Conservation (phyloP, 495 filamentous ascomycete species). For the Penicillium psychrofluorescens region DNA sequence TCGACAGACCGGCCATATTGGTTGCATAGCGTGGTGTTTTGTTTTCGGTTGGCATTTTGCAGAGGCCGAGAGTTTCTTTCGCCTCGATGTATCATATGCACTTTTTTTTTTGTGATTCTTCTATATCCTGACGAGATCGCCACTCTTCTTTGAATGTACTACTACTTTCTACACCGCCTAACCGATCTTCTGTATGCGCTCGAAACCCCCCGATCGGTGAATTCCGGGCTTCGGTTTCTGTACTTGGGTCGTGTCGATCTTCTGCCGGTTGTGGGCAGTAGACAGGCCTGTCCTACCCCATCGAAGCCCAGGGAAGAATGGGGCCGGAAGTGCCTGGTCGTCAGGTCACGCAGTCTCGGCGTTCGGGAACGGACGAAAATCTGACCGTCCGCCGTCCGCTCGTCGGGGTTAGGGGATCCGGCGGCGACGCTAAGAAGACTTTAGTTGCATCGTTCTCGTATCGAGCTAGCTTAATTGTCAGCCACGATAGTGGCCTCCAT, state of each 20-base stretch:
- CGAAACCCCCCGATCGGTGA: too few species aligned
- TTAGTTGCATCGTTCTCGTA: neutral
- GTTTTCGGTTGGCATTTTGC: slow-evolving; percentile 22
- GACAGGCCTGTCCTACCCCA: too few species aligned
- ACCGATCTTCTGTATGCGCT: too few species aligned
- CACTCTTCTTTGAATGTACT: slow-evolving; percentile 31
- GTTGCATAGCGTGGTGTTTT: slow-evolving; percentile 41
- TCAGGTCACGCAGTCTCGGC: too few species aligned
- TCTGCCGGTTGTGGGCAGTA: too few species aligned
- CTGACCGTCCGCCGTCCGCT: neutral
- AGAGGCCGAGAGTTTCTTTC: neutral
- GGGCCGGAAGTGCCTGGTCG: too few species aligned
- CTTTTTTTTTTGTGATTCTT: slow-evolving; percentile 14
- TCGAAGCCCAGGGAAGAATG: too few species aligned
- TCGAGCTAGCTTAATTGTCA: neutral
- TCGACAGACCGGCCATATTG: slow-evolving; percentile 15
- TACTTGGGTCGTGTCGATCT: too few species aligned
- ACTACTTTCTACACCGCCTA: slow-evolving; percentile 3
- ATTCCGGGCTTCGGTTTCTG: too few species aligned
- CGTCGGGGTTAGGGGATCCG: slow-evolving; percentile 1
- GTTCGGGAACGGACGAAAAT: too few species aligned
- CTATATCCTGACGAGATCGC: slow-evolving; percentile 37
- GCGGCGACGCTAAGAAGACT: neutral
- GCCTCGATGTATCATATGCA: slow-evolving; percentile 18
- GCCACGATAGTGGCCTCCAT: too few species aligned